Evolutionary conservation across 441 rosid species (phyloP), one percentile per base, ranked within the genome.

Genomic region (Euphorbia schlechtendalii): DNA sequence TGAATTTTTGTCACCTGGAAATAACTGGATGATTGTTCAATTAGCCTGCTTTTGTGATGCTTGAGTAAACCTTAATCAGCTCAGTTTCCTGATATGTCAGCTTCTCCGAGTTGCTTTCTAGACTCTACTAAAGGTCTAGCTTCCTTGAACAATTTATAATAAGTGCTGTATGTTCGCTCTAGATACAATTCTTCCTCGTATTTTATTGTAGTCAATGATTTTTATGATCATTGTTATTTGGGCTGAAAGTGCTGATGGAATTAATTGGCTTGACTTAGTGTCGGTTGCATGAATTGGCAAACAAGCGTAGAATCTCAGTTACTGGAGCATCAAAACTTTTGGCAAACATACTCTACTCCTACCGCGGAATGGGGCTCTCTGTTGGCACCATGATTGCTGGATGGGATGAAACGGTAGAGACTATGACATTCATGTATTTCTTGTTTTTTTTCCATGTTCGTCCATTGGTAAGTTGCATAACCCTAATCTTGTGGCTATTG

Each of bases 351-450:
- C 86, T 92, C 52, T 89, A 88, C 73, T 91, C 98, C 25, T 91
- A 91, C 73, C 96, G 96, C 61, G 98, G 99, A 75, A 94, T 94
- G 98, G 98, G 96, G 62, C 82, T 94, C 13, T 95, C 98, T 14
- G 95, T 91, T 56, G 99, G 99, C 55, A 95, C 99, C 32, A 95
- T 92, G 99, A 92, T 95, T 69, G 99, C 99, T 59, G 99, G 99
- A 73, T 95, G 97, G 96, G 99, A 89, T 75, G 99, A 95, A 78
- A 91, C 96, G 69, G 98, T 89, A 78, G 3, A 7, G 22, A 48
- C 46, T 40, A 8, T 68, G 66, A 69, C 51, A 8, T 59, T 55
- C 18, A 18, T 15, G 21, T 54, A 5, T 28, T n/a, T 59, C 61
- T 40, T n/a, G 5, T 36, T 40, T 12, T 40, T 40, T 40, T 40